Conservation (phyloP, 164 flowering plant genomes). For the Stephania yunnanensis region DNA sequence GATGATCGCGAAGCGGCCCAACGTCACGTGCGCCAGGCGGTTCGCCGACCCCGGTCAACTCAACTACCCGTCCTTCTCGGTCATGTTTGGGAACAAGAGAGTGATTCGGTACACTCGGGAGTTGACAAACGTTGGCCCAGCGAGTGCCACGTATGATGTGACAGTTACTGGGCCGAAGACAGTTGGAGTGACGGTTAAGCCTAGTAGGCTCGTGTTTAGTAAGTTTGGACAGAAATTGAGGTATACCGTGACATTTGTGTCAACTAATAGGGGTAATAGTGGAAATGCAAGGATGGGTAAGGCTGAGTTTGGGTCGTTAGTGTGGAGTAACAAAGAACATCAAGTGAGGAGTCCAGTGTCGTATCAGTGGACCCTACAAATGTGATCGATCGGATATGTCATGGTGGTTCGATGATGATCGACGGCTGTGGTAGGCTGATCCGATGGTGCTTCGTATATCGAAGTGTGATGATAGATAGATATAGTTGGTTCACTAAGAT, state of each 20-base stretch:
- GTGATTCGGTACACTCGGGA: conserved; percentile 53
- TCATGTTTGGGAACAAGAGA: conserved; percentile 42
- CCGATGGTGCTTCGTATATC: neutral
- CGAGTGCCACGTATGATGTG: conserved; percentile 43
- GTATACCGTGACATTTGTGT: conserved; percentile 66
- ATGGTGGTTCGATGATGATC: neutral
- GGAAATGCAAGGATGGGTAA: neutral
- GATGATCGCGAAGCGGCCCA: conserved; percentile 38
- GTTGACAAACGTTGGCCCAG: conserved; percentile 68
- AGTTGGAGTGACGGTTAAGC: conserved; percentile 50
- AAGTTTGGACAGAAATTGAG: conserved; percentile 50
- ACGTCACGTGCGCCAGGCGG: conserved; percentile 44
- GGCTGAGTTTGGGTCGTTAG: conserved; percentile 51
- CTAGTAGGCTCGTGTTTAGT: conserved; percentile 47
- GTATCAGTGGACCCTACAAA: conserved; percentile 48
- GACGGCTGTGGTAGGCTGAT: neutral
- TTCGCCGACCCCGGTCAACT: conserved; percentile 55
- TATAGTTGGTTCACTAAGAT: neutral
- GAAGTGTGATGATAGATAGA: neutral
- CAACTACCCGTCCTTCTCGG: conserved; percentile 80
- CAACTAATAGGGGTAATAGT: conserved; percentile 18
- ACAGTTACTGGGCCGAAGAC: conserved; percentile 34
- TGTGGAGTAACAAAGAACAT: conserved; percentile 51
- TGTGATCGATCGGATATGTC: neutral
- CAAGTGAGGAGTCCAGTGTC: conserved; percentile 73